These are phyloP conservation scores for Gossypioides kirkii DNA, from an alignment of 345 rosid species.

Conservation along the genomic window DNA sequence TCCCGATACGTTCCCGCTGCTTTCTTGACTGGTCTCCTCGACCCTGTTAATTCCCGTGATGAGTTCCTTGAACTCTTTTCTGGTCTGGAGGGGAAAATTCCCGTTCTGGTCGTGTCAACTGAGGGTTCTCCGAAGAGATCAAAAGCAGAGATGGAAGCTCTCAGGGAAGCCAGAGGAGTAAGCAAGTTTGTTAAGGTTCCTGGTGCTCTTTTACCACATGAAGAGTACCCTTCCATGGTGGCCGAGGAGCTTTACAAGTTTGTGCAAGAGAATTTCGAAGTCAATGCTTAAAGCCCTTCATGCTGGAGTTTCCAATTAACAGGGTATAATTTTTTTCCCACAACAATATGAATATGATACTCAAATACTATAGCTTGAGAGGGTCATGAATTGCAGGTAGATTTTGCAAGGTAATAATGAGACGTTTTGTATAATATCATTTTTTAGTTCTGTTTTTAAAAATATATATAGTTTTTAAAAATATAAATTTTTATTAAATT, in stretches of 20 bases:
- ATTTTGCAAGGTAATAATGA: background rate
- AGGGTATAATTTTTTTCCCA: background rate
- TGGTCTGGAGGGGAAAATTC: conserved; percentile 51
- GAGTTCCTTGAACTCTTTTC: conserved; percentile 73
- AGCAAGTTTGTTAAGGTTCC: conserved; percentile 68
- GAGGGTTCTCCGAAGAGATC: conserved; percentile 79
- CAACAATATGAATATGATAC: background rate
- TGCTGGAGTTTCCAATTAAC: background rate
- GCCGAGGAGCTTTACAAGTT: conserved; percentile 62
- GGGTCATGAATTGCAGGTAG: too few species aligned
- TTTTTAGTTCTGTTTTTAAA: too few species aligned
- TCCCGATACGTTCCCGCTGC: conserved; percentile 88
- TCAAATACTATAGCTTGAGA: background rate
- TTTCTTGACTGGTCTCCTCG: conserved; percentile 87
- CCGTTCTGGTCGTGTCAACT: conserved; percentile 57
- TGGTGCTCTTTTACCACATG: conserved; percentile 87
- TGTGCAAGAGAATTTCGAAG: conserved; percentile 49
- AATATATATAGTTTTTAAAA: too few species aligned
- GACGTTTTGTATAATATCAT: too few species aligned
- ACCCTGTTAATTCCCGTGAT: conserved; percentile 66
- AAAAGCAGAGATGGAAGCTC: conserved; percentile 88
- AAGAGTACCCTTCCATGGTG: conserved; percentile 70
- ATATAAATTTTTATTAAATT: too few species aligned
- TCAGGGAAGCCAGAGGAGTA: conserved; percentile 63
- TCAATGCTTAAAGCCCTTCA: conserved; percentile 9